Evolutionary conservation across 768 basidiomycete genomes (phyloP).

Genomic region (Cubamyces sp.): DNA sequence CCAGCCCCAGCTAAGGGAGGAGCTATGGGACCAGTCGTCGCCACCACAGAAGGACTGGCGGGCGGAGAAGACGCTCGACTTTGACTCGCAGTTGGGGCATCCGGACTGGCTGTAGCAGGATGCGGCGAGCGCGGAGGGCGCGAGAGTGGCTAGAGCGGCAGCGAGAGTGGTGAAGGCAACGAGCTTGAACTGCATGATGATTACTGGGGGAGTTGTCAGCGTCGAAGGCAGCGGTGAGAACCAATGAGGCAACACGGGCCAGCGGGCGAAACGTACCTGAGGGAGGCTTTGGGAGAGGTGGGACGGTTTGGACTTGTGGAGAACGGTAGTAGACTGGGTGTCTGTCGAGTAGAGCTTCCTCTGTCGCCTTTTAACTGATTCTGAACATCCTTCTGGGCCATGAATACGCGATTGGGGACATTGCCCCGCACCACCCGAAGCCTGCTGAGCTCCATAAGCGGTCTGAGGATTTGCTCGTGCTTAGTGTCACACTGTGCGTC

Average conservation of each 20-base stretch:
- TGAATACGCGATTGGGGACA: no score
- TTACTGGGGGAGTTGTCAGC: background rate
- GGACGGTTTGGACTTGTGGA: no score
- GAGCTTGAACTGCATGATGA: conserved; percentile 6
- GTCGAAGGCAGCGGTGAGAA: background rate
- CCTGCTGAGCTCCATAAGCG: no score
- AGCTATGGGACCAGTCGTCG: background rate
- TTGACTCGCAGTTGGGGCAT: background rate
- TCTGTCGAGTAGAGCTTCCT: no score
- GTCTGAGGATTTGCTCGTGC: no score
- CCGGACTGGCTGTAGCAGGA: conserved; percentile 1
- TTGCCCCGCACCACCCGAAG: no score
- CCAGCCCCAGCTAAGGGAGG: background rate
- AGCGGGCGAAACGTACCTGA: no score
- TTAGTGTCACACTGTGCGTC: no score
- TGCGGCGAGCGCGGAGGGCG: background rate
- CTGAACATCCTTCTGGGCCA: no score
- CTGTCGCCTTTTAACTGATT: no score
- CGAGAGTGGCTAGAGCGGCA: background rate
- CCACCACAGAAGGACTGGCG: background rate
- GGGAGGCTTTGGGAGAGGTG: no score
- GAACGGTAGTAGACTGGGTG: no score
- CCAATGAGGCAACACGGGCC: background rate
- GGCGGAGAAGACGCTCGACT: background rate
- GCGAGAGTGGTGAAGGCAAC: background rate